phyloP scores from a whole-genome alignment of 2,329 filamentous ascomycete genomes.

The Shiraia sp. region DNA sequence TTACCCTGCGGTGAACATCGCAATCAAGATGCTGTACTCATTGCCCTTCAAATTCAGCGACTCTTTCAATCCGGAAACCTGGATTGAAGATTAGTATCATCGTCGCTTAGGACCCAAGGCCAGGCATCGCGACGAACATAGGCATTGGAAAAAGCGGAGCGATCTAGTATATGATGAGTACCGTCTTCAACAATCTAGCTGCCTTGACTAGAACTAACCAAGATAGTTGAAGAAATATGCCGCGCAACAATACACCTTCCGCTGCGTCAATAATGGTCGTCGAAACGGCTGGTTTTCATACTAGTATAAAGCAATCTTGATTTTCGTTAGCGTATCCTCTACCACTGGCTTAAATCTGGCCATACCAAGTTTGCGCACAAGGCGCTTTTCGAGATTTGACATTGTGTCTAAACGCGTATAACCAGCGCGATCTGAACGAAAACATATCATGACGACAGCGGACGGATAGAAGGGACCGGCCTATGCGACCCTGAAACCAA shows the following conservation, averaged over 20 bases:
- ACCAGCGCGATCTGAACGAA: slow-evolving; percentile 1
- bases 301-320: slow-evolving; percentile 33
- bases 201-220: slow-evolving; percentile 9
- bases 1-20: slow-evolving; percentile 35
- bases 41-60: slow-evolving; percentile 27
- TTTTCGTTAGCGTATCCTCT: slow-evolving; percentile 2
- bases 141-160: slow-evolving; percentile 34
- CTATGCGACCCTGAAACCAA: too few relatives aligned
- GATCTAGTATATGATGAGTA: slow-evolving; percentile 15
- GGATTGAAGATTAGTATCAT: not conserved
- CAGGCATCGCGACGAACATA: slow-evolving; percentile 13
- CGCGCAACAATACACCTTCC: slow-evolving; percentile 33
- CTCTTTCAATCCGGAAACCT: slow-evolving; percentile 34
- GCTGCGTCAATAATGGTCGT: not conserved
- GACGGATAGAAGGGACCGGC: too few relatives aligned
- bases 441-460: not conserved
- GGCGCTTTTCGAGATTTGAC: slow-evolving; percentile 21
- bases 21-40: slow-evolving; percentile 33
- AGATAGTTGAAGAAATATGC: slow-evolving; percentile 41
- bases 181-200: not conserved
- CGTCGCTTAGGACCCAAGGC: not conserved
- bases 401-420: slow-evolving; percentile 12
- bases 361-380: slow-evolving; percentile 33
- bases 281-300: not conserved
- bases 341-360: not conserved